These are phyloP conservation scores for Rhodotorula sp. DNA, from an alignment of 1,284 basidiomycete genomes.

Conservation along the genomic window DNA sequence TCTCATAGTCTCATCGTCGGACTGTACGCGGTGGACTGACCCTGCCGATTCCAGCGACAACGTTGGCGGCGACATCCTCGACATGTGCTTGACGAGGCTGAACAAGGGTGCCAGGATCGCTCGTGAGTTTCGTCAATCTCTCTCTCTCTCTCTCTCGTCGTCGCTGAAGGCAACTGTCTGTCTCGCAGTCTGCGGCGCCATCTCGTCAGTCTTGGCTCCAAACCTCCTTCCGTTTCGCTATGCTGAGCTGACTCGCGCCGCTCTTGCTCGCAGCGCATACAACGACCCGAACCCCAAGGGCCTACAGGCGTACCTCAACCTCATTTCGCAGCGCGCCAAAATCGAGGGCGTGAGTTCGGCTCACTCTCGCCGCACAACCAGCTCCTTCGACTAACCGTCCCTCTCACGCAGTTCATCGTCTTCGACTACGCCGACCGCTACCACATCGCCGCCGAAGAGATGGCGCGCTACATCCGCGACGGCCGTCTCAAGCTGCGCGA, in stretches of 20 bases:
- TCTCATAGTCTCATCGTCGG: neutral
- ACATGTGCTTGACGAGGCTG: constrained; percentile 68
- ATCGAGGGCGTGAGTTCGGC: constrained; percentile 59
- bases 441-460: constrained; percentile 49
- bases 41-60: constrained; percentile 57
- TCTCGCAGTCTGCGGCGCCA: constrained; percentile 62
- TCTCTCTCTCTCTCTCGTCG: too few relatives aligned
- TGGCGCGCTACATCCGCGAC: constrained; percentile 57
- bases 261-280: constrained; percentile 22
- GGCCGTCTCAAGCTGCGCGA: constrained; percentile 80
- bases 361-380: too few relatives aligned
- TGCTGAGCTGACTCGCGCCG: neutral
- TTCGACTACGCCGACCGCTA: constrained; percentile 57
- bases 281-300: constrained; percentile 47
- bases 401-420: constrained; percentile 61
- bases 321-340: constrained; percentile 72
- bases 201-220: constrained; percentile 48
- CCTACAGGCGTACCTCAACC: constrained; percentile 52
- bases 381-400: neutral
- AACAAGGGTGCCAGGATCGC: constrained; percentile 73
- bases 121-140: constrained; percentile 16
- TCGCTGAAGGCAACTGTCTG: neutral
- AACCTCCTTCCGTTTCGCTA: neutral
- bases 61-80: constrained; percentile 71
- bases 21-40: neutral